Base-by-base conservation (phyloP, 2,329 filamentous ascomycete genomes). In the Trichoderma endophyticum region DNA sequence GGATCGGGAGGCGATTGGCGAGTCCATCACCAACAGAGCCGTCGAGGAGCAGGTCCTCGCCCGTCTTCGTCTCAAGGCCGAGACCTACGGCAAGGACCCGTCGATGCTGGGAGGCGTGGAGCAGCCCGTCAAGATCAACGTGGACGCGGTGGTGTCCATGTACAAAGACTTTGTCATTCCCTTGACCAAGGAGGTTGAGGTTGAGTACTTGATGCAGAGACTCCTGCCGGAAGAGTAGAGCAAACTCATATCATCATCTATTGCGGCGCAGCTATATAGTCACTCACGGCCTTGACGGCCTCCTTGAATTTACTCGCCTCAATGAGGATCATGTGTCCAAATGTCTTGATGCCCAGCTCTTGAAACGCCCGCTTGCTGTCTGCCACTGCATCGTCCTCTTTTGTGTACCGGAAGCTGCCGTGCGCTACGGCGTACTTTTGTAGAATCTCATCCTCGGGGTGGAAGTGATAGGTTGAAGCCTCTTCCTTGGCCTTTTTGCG, bases 141-240 rank as follows among this genome's bases (percentile, higher is more conserved):
- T 93, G 3, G 94, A 98, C 73, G 95, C 95, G 1, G 94, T 97
- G 28, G 93, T 97, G 66, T 86, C 88, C 74, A 95, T 97, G 92
- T 97, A 97, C 84, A 90, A 90, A 87, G 89, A 97, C 81, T 93
- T 93, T 83, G 95, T 99, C 73, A 99, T 99, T 77, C 96, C 96
- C 0, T 83, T 98, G 81, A 99, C 96, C n/a, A 99, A 99, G 82
- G 92, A 94, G 75, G 95, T 99, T 54, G 96, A 99, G 85, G 94
- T 99, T 11, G 96, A 99, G 77, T 99, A 99, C 81, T 85, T 99
- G 76, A 97, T 99, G 93, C 94, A 98, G 82, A 89, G 96, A 74
- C 84, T 99, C 69, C 89, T 89, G 69, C 80, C 79, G 18, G 61
- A 66, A 32, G 51, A 54, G 30, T 60, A 48, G 24, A 59, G 24